These are phyloP conservation scores for Echites panduratus DNA, from an alignment of 257 asterid genomes.

Conservation along the genomic window DNA sequence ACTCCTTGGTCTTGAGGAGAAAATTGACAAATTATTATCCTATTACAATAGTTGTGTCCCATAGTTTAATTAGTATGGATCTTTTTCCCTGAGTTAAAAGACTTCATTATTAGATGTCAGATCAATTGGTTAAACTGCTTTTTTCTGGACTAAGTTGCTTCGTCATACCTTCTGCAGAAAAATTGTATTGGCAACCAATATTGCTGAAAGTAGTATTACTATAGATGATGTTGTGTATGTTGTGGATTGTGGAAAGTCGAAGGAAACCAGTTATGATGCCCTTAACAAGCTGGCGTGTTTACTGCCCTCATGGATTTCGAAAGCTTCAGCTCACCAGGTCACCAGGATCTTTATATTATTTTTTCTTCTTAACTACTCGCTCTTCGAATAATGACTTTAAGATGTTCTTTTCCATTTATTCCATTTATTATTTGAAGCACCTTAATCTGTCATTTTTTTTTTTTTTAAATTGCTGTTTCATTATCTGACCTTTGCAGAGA, in stretches of 20 bases:
- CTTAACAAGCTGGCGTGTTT: slow-evolving; percentile 92
- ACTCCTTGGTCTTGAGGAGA: neutral
- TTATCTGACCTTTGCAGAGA: slow-evolving; percentile 49
- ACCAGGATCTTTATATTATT: neutral
- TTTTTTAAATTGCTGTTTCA: neutral
- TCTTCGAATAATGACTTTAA: neutral
- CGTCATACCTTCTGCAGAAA: slow-evolving; percentile 45
- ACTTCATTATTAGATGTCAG: neutral
- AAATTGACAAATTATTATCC: neutral
- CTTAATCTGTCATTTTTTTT: slow-evolving; percentile 5
- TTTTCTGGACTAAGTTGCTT: neutral
- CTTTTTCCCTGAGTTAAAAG: neutral
- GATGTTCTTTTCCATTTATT: slow-evolving; percentile 1
- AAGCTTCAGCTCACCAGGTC: slow-evolving; percentile 99
- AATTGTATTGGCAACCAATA: slow-evolving; percentile 91
- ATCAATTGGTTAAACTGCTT: neutral
- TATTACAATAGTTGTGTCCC: neutral
- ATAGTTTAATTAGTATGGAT: neutral
- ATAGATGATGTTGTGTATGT: slow-evolving; percentile 95
- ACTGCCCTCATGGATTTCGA: slow-evolving; percentile 96
- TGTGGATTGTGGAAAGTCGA: slow-evolving; percentile 94
- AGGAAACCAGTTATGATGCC: slow-evolving; percentile 98
- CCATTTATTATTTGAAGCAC: neutral
- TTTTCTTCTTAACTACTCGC: slow-evolving; percentile 1
- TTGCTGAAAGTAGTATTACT: slow-evolving; percentile 98